Evolutionary conservation across 805 yeast genomes (phyloP).

Genomic region (Lipomyces sp.): DNA sequence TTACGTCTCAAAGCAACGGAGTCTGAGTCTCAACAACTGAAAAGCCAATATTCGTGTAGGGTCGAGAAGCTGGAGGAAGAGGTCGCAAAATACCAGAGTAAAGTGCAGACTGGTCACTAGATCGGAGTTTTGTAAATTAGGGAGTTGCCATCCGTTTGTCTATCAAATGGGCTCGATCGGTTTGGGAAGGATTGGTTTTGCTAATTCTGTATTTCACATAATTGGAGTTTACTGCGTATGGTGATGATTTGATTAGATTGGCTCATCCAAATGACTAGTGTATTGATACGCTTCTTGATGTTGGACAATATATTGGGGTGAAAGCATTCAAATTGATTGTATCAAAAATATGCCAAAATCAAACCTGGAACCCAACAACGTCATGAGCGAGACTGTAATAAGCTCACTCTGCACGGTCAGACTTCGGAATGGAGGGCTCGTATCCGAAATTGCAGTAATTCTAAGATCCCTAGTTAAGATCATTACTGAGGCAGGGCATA

Average conservation of each 20-base stretch:
- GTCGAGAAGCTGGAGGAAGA: slow-evolving; percentile 15
- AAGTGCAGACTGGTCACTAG: neutral
- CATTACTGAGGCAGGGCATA: too few species aligned
- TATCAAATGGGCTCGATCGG: neutral
- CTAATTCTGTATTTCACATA: neutral
- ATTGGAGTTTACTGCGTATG: neutral
- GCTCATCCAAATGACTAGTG: neutral
- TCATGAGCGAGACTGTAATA: neutral
- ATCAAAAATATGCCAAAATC: neutral
- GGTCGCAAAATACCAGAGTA: neutral
- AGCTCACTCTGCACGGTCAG: too few species aligned
- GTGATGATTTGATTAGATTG: neutral
- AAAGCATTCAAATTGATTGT: neutral
- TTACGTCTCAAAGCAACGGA: slow-evolving; percentile 19
- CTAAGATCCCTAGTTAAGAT: neutral
- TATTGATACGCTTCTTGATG: neutral
- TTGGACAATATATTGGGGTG: neutral
- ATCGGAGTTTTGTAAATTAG: neutral
- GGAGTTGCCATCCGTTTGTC: neutral
- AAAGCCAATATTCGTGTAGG: slow-evolving; percentile 7
- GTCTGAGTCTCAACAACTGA: slow-evolving; percentile 12
- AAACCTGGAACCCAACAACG: neutral
- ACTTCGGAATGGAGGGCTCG: neutral
- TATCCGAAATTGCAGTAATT: neutral
- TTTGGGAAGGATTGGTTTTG: neutral